Percentiles rank a stretch among this genome's conserved stretches.
phyloP scores from a whole-genome alignment of 1,284 basidiomycete genomes.

The Exsudoporus floridanus region DNA sequence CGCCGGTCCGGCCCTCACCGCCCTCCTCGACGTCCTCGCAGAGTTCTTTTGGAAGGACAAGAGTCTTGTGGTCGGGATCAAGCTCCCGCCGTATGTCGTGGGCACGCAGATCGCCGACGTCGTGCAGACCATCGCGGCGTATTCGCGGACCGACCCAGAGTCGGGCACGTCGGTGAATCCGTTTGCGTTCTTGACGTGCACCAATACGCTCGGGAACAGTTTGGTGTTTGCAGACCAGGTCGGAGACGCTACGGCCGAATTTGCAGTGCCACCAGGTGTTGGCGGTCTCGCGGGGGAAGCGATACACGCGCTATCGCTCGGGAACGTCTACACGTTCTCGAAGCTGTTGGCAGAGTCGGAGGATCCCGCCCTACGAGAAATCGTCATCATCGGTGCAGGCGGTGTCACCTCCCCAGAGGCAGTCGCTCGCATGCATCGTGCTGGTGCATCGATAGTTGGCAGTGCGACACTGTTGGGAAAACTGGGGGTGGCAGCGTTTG shows the following conservation, averaged over 20 bases:
- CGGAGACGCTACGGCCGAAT: constrained; percentile 24
- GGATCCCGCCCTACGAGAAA: constrained; percentile 43
- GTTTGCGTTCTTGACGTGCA: constrained; percentile 68
- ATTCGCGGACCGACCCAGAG: constrained; percentile 23
- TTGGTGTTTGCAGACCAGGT: constrained; percentile 60
- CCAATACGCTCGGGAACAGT: constrained; percentile 73
- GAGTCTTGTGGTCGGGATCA: constrained; percentile 70
- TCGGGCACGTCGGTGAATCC: constrained; percentile 35
- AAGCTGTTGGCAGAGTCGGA: constrained; percentile 46
- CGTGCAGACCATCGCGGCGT: constrained; percentile 43
- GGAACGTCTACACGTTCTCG: constrained; percentile 66
- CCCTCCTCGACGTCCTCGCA: constrained; percentile 53
- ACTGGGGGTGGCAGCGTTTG: constrained; percentile 65
- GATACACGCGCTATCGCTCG: constrained; percentile 72
- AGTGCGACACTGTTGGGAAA: constrained; percentile 73
- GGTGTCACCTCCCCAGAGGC: constrained; percentile 67
- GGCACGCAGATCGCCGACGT: constrained; percentile 59
- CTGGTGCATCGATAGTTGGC: constrained; percentile 69
- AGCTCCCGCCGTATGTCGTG: constrained; percentile 77
- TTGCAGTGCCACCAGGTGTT: constrained; percentile 59
- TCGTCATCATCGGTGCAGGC: constrained; percentile 72
- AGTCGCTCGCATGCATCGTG: constrained; percentile 61
- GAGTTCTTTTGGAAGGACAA: constrained; percentile 48
- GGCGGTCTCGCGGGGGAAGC: constrained; percentile 76
- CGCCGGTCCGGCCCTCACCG: constrained; percentile 9